Evolutionary conservation across 2,329 filamentous ascomycete species (phyloP).

Genomic region (Microascus cirrosus): DNA sequence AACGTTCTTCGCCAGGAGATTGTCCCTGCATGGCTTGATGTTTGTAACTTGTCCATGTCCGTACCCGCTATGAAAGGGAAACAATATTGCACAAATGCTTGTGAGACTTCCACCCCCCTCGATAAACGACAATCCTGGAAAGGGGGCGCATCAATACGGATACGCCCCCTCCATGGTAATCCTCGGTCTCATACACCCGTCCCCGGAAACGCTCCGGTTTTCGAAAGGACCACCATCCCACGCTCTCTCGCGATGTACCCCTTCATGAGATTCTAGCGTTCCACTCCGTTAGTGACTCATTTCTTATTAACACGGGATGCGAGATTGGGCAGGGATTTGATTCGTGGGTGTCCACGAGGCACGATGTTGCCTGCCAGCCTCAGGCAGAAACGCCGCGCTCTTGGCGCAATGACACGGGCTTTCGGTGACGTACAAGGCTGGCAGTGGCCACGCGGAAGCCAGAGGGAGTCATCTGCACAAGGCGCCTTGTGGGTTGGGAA

Average conservation of each 20-base stretch:
- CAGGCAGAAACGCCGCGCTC: background rate
- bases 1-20: background rate
- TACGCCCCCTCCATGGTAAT: background rate
- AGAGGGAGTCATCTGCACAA: background rate
- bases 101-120: background rate
- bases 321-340: background rate
- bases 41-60: background rate
- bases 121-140: background rate
- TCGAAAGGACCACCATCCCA: conserved; percentile 84
- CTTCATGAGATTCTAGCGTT: conserved; percentile 75
- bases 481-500: background rate
- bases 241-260: conserved; percentile 92
- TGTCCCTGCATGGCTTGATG: background rate
- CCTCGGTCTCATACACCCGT: conserved; percentile 51
- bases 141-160: background rate
- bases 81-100: background rate
- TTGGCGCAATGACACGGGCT: background rate
- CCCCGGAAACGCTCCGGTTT: conserved; percentile 85
- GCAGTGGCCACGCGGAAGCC: background rate
- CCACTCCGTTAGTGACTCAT: conserved; percentile 4
- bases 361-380: background rate
- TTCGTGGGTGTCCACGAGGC: background rate
- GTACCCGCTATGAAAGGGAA: background rate
- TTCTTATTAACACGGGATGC: background rate
- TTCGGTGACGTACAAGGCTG: conserved; percentile 1